A percentile compares a stretch with the other conserved stretches of the same genome.
phyloP scores from a whole-genome alignment of 257 asterid species.

The Plantago ovata region DNA sequence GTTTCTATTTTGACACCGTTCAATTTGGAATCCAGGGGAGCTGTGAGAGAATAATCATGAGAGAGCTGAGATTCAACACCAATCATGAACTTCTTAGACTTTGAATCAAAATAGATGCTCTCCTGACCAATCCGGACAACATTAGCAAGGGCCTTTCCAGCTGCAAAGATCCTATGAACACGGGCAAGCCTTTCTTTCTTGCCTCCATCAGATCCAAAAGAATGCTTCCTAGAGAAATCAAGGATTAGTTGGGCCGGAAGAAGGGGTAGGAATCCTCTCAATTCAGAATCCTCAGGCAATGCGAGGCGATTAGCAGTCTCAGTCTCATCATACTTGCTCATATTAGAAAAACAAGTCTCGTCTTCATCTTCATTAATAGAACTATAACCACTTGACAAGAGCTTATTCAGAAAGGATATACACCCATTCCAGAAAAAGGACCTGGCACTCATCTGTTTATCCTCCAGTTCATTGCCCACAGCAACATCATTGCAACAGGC shows the following conservation, averaged over 20 bases:
- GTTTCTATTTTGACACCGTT: constrained; percentile 24
- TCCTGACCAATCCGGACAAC: constrained; percentile 56
- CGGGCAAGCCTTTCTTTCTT: constrained; percentile 58
- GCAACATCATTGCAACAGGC: constrained; percentile 81
- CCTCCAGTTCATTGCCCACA: constrained; percentile 64
- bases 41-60: constrained; percentile 41
- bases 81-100: constrained; percentile 57
- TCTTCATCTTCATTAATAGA: constrained; percentile 61
- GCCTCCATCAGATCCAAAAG: constrained; percentile 58
- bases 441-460: constrained; percentile 66
- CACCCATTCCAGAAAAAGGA: constrained; percentile 74
- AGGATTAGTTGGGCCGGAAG: constrained; percentile 81
- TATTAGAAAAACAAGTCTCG: constrained; percentile 73
- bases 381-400: constrained; percentile 53
- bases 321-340: constrained; percentile 78
- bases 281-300: constrained; percentile 84
- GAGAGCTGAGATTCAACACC: constrained; percentile 58
- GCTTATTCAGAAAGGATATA: constrained; percentile 59
- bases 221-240: constrained; percentile 77
- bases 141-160: constrained; percentile 87
- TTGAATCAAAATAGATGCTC: constrained; percentile 58
- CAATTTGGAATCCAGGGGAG: constrained; percentile 32
- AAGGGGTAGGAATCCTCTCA: constrained; percentile 89
- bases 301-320: constrained; percentile 84
- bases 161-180: constrained; percentile 75